Percentiles rank a stretch among this genome's conserved stretches.
Conservation (phyloP, 2,329 filamentous ascomycete species). For the Dactylellina parvicollis region DNA sequence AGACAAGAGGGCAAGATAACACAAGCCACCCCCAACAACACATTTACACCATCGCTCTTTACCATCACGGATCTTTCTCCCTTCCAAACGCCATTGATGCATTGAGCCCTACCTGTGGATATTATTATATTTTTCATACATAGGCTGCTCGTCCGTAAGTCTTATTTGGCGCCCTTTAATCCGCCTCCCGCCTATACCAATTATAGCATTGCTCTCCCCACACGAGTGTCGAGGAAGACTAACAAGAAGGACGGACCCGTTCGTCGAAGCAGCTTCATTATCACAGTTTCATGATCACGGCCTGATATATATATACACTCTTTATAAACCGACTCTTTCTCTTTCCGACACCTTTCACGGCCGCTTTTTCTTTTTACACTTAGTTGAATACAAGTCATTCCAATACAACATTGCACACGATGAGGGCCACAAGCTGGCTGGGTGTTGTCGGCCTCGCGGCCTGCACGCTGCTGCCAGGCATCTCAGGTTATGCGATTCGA, state of each 20-base stretch:
- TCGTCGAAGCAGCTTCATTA: conserved; percentile 1
- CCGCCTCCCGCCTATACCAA: background rate
- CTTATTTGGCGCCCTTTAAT: conserved; percentile 15
- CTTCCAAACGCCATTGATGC: background rate
- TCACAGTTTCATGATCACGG: conserved; percentile 28
- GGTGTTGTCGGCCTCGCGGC: conserved; percentile 37
- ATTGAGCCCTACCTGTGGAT: no score
- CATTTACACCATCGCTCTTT: conserved; percentile 24
- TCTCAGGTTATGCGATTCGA: conserved; percentile 45
- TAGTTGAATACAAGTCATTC: conserved; percentile 3
- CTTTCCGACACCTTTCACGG: conserved; percentile 6
- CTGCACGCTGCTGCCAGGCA: conserved; percentile 36
- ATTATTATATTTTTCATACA: no score
- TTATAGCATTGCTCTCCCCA: background rate
- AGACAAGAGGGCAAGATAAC: conserved; percentile 13
- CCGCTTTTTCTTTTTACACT: conserved; percentile 6
- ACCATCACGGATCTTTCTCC: conserved; percentile 32
- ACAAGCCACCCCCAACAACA: conserved; percentile 33
- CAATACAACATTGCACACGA: conserved; percentile 4
- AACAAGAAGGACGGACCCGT: background rate
- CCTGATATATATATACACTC: conserved; percentile 46
- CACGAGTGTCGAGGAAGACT: background rate
- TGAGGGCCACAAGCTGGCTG: conserved; percentile 50
- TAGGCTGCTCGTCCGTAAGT: conserved; percentile 2
- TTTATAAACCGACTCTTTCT: background rate